These are phyloP conservation scores for Blastobotrys persicus DNA, from an alignment of 1,139 yeast genomes.

Conservation along the genomic window DNA sequence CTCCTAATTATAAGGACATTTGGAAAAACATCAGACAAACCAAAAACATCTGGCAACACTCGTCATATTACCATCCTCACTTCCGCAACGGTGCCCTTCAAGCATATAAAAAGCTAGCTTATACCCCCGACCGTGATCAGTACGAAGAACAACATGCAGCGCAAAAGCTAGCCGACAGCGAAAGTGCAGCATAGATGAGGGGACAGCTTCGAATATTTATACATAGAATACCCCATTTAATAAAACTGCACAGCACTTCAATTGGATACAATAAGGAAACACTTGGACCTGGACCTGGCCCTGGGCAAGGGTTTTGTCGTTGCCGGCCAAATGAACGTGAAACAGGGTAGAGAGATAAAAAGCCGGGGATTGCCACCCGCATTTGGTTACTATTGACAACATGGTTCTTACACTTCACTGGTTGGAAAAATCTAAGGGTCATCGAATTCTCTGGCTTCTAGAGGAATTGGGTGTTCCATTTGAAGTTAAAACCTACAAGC, in stretches of 20 bases:
- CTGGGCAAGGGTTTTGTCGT: background rate
- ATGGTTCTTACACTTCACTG: slow-evolving; percentile 31
- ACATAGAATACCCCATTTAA: too few species aligned
- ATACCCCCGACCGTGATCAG: background rate
- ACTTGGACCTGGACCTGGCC: background rate
- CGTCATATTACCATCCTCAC: background rate
- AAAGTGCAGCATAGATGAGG: too few species aligned
- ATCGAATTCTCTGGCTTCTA: slow-evolving; percentile 52
- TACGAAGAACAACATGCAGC: background rate
- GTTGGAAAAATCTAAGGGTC: slow-evolving; percentile 54
- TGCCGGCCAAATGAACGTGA: background rate
- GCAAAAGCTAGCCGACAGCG: too few species aligned
- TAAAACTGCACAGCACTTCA: too few species aligned
- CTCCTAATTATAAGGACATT: slow-evolving; percentile 3
- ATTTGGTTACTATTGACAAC: background rate
- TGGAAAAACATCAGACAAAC: slow-evolving; percentile 1
- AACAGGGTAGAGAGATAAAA: background rate
- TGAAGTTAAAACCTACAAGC: slow-evolving; percentile 45
- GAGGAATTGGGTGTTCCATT: slow-evolving; percentile 52
- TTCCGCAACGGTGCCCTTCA: slow-evolving; percentile 10
- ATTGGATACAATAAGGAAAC: too few species aligned
- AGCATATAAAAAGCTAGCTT: background rate
- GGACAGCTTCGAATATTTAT: too few species aligned
- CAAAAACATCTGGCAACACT: slow-evolving; percentile 1
- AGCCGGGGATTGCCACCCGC: background rate